Base-by-base conservation (phyloP, 768 basidiomycete species). In the Vararia minispora region DNA sequence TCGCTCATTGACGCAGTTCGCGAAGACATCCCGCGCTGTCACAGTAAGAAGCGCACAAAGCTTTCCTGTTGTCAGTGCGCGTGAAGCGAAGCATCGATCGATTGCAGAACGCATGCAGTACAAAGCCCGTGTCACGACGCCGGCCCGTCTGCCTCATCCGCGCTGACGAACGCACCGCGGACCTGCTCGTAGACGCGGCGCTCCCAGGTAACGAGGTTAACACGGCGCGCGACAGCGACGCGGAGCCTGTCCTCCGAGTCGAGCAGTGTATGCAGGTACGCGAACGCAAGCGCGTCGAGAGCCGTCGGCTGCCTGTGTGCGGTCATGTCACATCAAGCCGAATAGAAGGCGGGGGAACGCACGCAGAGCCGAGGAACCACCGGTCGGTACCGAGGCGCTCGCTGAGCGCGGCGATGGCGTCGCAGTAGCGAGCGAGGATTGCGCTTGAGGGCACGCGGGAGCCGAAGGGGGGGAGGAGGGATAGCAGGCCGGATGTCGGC, bases 191-290 rank as follows among this genome's bases (percentile, higher is more conserved):
- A 71, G 14, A 89, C 76, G 23, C 74, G 63, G 47, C 63, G 70
- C 53, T 89, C 85, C 85, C 87, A 90, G 22, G 73, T 72, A 33
- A 86, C 74, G 28, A 90, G 77, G 50, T 89, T 89, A 28, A 72
- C 75, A 42, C 73, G 75, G 35, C 75, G 72, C 10, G 74, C 69
- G 21, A 87, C 75, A 51, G 83, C 79, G 26, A 74, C 67, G 24
- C 80, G 70, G 16, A 76, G 58, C 51, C 60, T 28, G 28, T 55
- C 56, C 42, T 53, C 52, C n/a, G 54, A 50, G 33, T 74, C 61
- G 5, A 84, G 59, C 17, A 86, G 66, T 38, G 63, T 66, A 55
- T 87, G 77, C 10, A 90, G 62, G 50, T 90, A 90, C 1, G 87
- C 86, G 52, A 89, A 90, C 5, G 72, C 63, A 30, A 88, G 72